These are phyloP conservation scores for Eimeria falciformis DNA, from an alignment of 169 alveolate species.

Conservation along the genomic window DNA sequence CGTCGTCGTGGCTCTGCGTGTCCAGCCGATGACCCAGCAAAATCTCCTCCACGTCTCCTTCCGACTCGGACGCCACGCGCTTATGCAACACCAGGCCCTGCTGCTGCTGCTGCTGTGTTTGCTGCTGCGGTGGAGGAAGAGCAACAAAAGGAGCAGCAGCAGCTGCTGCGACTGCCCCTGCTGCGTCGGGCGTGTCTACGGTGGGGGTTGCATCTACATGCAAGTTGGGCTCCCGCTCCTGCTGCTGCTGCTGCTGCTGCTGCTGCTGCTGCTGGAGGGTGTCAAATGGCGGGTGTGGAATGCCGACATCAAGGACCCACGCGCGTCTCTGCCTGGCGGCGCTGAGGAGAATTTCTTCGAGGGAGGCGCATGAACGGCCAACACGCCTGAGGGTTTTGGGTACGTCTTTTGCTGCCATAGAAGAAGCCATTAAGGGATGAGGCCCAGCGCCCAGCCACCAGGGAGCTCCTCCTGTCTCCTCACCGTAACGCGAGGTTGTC, in stretches of 20 bases:
- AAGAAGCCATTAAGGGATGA: background rate
- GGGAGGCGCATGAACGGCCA: conserved; percentile 23
- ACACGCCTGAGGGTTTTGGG: background rate
- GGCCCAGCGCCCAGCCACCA: conserved; percentile 15
- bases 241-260: conserved; percentile 60
- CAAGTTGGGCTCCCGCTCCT: background rate
- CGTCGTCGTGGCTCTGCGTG: conserved; percentile 8
- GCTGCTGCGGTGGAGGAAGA: background rate
- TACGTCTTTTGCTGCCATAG: background rate
- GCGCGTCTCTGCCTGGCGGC: conserved; percentile 40
- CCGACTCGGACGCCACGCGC: conserved; percentile 7
- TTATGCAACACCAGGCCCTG: background rate
- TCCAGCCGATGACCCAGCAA: background rate
- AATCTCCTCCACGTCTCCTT: background rate
- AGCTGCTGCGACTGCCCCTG: background rate
- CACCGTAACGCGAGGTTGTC: background rate
- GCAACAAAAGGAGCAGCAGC: conserved; percentile 16
- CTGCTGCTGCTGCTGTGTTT: background rate
- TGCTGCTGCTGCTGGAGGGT: conserved; percentile 48
- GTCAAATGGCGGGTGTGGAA: background rate
- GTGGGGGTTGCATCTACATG: background rate
- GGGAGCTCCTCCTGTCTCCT: conserved; percentile 1
- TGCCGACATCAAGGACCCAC: conserved; percentile 11
- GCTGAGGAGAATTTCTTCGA: conserved; percentile 14
- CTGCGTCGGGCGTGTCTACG: conserved; percentile 1